Conservation (phyloP, 805 yeast genomes). For the Candida wancherniae region DNA sequence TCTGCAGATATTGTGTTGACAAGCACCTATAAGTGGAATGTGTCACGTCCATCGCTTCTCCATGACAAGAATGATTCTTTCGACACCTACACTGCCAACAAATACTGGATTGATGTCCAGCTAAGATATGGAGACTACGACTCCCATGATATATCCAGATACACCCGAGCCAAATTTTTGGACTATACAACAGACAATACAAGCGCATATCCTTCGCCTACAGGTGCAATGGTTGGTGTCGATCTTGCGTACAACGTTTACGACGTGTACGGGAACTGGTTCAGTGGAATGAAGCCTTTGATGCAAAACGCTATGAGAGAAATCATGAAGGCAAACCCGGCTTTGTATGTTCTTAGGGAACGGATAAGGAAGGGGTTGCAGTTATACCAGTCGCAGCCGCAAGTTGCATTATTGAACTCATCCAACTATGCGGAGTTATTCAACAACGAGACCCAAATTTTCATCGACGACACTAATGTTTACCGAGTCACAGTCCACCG, state of each 20-base stretch:
- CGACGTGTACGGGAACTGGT: slow-evolving; percentile 97
- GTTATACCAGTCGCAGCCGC: slow-evolving; percentile 88
- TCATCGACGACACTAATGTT: slow-evolving; percentile 91
- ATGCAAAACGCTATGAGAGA: slow-evolving; percentile 90
- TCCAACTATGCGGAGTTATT: slow-evolving; percentile 87
- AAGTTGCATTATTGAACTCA: slow-evolving; percentile 84
- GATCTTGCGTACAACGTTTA: slow-evolving; percentile 95
- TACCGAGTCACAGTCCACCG: slow-evolving; percentile 88
- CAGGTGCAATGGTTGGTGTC: slow-evolving; percentile 85
- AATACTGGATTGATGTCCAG: slow-evolving; percentile 94
- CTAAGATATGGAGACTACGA: slow-evolving; percentile 95
- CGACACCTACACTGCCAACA: slow-evolving; percentile 56
- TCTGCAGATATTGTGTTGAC: slow-evolving; percentile 83
- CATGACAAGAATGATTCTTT: slow-evolving; percentile 64
- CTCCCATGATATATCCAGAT: slow-evolving; percentile 92
- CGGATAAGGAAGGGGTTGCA: slow-evolving; percentile 92
- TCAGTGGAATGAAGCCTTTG: slow-evolving; percentile 87
- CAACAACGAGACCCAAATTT: slow-evolving; percentile 74
- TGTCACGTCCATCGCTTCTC: slow-evolving; percentile 74
- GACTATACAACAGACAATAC: slow-evolving; percentile 89
- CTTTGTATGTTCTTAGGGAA: slow-evolving; percentile 84
- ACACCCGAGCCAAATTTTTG: slow-evolving; percentile 85
- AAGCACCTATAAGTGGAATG: slow-evolving; percentile 77
- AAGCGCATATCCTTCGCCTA: slow-evolving; percentile 85
- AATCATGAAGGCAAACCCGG: slow-evolving; percentile 92